Percentiles rank a stretch among this genome's conserved stretches.
Conservation (phyloP, 139 green algal species). For the Tetradesmus lagerheimii region DNA sequence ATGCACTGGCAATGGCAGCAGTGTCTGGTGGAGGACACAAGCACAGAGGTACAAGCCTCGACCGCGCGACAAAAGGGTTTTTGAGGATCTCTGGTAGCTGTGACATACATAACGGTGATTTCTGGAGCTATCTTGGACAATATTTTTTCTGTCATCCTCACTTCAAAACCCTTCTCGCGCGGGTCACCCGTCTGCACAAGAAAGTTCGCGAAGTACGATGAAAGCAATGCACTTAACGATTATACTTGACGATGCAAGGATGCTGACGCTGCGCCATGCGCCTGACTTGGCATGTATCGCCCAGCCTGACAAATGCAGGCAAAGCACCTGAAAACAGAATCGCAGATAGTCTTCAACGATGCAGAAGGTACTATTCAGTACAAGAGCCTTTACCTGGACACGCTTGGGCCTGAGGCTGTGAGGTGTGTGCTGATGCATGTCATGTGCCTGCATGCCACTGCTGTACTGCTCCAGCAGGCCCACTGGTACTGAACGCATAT, state of each 20-base stretch:
- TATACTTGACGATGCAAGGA: no score
- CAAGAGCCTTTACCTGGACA: conserved; percentile 21
- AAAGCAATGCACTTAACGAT: no score
- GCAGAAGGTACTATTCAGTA: not conserved
- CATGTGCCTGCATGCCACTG: not conserved
- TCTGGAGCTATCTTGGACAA: no score
- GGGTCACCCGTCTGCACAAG: not conserved
- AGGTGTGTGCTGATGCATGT: not conserved
- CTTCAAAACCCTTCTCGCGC: not conserved
- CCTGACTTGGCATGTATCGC: not conserved
- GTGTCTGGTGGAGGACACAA: no score
- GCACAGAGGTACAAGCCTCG: no score
- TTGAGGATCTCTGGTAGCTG: no score
- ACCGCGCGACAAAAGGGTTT: no score
- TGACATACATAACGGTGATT: no score
- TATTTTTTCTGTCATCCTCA: not conserved
- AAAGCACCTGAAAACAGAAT: not conserved
- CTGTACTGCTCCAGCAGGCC: not conserved
- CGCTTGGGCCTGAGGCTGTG: not conserved
- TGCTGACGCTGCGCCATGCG: not conserved
- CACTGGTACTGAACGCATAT: not conserved
- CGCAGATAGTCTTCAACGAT: conserved; percentile 28
- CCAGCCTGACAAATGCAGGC: conserved; percentile 9
- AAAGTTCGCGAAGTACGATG: not conserved
- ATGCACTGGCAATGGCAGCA: no score